Evolutionary conservation across 1,284 basidiomycete genomes (phyloP), one percentile per base, ranked within the genome.

Genomic region (Trichosporon faecale): DNA sequence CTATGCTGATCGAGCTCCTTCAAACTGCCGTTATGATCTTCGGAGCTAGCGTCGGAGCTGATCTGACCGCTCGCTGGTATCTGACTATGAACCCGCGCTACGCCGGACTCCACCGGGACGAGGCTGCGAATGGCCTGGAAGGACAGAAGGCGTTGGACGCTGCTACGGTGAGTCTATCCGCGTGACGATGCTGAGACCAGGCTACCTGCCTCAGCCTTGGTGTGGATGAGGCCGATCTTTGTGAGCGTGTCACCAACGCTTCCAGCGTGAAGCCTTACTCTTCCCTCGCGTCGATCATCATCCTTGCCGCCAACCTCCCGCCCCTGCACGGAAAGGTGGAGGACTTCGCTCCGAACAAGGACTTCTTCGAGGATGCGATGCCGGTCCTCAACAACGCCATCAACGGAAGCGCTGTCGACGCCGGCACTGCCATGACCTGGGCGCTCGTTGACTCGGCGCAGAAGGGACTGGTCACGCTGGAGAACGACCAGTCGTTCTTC

Each of bases 21-120:
- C 76, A 73, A 63, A 70, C 70, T 21, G 69, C 70, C 3, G 61
- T 76, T 31, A 74, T 76, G 65, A 68, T 78, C 12, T 72, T 80
- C 14, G 74, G 75, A 3, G 72, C 76, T 1, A 72, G 73, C 23
- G 69, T 76, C 12, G 55, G 68, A 8, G 75, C 79, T 2, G 65
- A 68, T 18, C 65, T 78, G 33, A 75, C 75, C 1, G 71, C 75
- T 25, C 68, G 74, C 16, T 78, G 76, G 77, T 80, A 80, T 69
- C 44, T 79, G 29, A n/a, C 52, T 0, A 68, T 68, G 18, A 78
- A 72, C 66, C 79, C 79, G 0, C 72, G 69, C 49, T 79, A 74
- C 60, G 65, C 61, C 11, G 72, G 68, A 1, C 65, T 75, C 64
- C 72, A 72, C 27, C 65, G 52, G 14, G 71, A 69, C 25, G 66